A percentile compares a stretch with the other conserved stretches of the same genome.
Conservation (phyloP, 2,329 filamentous ascomycete species). For the Epichloe scottii region DNA sequence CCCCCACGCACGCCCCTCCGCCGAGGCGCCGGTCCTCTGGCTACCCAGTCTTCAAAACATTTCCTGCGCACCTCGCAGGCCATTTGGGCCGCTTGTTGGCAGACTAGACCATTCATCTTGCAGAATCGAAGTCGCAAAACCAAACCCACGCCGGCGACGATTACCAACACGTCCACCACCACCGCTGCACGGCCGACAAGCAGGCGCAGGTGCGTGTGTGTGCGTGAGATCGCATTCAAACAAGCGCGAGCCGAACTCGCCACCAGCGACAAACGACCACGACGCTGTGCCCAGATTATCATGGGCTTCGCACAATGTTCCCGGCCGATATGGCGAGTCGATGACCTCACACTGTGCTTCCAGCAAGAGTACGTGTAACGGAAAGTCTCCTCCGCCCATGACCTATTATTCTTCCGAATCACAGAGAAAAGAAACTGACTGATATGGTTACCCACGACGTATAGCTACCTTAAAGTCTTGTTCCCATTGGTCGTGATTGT, state of each 20-base stretch:
- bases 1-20: neutral
- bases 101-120: neutral
- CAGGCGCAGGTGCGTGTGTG: neutral
- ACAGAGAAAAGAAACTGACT: neutral
- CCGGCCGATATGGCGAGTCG: slow-evolving; percentile 48
- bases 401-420: neutral
- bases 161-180: neutral
- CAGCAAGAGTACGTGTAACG: slow-evolving; percentile 48
- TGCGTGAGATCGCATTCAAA: neutral
- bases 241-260: neutral
- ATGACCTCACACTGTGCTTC: slow-evolving; percentile 53
- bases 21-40: neutral
- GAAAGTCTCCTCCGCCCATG: neutral
- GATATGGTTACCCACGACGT: neutral
- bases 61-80: neutral
- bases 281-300: slow-evolving; percentile 5
- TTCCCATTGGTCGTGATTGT: slow-evolving; percentile 62
- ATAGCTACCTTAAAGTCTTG: slow-evolving; percentile 46
- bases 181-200: slow-evolving; percentile 1
- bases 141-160: neutral
- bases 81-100: neutral
- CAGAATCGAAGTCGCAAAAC: neutral
- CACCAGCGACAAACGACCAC: slow-evolving; percentile 6
- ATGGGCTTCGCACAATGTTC: slow-evolving; percentile 42
- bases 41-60: neutral